Conservation (phyloP, 352 stramenopile species). For the Globisporangium solare region DNA sequence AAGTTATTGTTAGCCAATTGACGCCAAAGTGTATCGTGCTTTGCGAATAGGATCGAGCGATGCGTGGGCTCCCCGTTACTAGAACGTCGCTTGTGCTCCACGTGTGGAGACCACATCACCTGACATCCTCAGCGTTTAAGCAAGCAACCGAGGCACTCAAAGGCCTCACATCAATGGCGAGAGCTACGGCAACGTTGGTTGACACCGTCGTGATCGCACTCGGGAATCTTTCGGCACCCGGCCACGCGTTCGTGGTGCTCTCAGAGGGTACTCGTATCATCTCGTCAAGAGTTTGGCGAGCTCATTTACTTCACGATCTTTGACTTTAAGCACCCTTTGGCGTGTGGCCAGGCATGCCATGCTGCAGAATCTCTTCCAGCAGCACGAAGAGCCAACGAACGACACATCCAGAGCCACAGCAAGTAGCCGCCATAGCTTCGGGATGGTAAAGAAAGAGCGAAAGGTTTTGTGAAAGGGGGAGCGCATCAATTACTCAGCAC, state of each 20-base stretch:
- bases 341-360: conserved; percentile 26
- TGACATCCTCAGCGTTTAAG: conserved; percentile 26
- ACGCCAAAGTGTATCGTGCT: too few relatives aligned
- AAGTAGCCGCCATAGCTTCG: too few relatives aligned
- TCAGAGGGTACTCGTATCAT: conserved; percentile 44
- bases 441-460: too few relatives aligned
- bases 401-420: too few relatives aligned
- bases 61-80: conserved; percentile 31
- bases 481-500: too few relatives aligned
- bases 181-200: conserved; percentile 34
- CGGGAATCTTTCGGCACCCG: conserved; percentile 24
- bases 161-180: conserved; percentile 50
- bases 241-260: conserved; percentile 37
- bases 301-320: too few relatives aligned
- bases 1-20: too few relatives aligned
- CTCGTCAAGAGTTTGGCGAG: too few relatives aligned
- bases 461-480: too few relatives aligned
- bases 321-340: conserved; percentile 43
- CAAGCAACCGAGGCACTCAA: conserved; percentile 21
- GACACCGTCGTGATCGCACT: conserved; percentile 29
- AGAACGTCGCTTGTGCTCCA: conserved; percentile 29
- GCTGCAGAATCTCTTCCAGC: neutral
- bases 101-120: conserved; percentile 45
- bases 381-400: too few relatives aligned
- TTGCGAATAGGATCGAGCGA: conserved; percentile 27